phyloP scores from a whole-genome alignment of 805 yeast genomes.

The Zygosaccharomyces gambellarensis region DNA sequence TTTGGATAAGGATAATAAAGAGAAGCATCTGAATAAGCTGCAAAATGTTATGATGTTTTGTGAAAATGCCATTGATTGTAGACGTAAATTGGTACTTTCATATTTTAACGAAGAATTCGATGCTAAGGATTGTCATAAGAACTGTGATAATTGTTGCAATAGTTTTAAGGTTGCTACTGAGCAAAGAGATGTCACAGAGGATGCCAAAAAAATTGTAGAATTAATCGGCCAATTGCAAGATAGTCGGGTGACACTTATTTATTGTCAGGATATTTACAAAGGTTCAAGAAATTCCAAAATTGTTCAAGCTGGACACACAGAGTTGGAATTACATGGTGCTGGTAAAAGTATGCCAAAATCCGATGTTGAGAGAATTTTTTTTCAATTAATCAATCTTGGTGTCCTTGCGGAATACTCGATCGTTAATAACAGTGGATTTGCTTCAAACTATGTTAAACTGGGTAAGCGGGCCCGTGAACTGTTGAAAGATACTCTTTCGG shows the following conservation, averaged over 20 bases:
- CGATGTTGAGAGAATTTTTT: slow-evolving; percentile 77
- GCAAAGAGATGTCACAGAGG: slow-evolving; percentile 61
- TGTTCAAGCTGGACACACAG: slow-evolving; percentile 56
- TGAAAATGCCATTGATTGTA: slow-evolving; percentile 84
- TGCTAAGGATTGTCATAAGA: slow-evolving; percentile 54
- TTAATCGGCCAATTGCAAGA: slow-evolving; percentile 54
- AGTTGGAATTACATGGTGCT: slow-evolving; percentile 57
- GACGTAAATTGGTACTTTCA: slow-evolving; percentile 81
- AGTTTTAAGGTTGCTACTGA: slow-evolving; percentile 41
- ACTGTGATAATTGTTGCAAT: slow-evolving; percentile 80
- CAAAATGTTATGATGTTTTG: slow-evolving; percentile 86
- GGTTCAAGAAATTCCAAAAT: slow-evolving; percentile 67
- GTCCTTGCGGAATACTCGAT: slow-evolving; percentile 67
- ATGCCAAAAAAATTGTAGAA: slow-evolving; percentile 54
- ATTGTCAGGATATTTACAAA: slow-evolving; percentile 77
- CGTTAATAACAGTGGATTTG: slow-evolving; percentile 73
- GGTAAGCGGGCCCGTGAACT: slow-evolving; percentile 56
- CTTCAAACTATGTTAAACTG: slow-evolving; percentile 63
- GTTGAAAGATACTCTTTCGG: slow-evolving; percentile 39
- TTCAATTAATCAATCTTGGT: slow-evolving; percentile 63
- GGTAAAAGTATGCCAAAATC: slow-evolving; percentile 63
- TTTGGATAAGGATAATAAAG: slow-evolving; percentile 57
- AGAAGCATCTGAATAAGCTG: slow-evolving; percentile 70
- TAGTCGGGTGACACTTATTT: slow-evolving; percentile 65
- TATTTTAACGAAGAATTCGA: slow-evolving; percentile 85